Conservation (phyloP, 2,329 filamentous ascomycete genomes). For the Parascedosporium putredinis region DNA sequence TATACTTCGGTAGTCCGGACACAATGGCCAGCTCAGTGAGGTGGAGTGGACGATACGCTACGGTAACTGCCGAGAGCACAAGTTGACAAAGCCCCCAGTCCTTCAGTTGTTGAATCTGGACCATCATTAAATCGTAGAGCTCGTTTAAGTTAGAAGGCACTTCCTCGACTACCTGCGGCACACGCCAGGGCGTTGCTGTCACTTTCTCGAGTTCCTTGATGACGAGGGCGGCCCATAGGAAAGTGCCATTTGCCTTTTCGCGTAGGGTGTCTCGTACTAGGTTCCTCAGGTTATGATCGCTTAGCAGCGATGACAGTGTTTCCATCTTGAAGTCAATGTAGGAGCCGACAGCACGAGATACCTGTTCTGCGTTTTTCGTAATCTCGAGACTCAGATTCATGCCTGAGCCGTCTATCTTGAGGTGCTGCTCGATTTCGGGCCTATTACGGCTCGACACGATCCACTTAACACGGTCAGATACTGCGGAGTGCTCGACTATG, state of each 20-base stretch:
- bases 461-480: conserved; percentile 24
- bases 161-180: conserved; percentile 11
- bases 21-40: conserved; percentile 23
- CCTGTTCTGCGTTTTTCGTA: conserved; percentile 20
- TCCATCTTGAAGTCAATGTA: conserved; percentile 25
- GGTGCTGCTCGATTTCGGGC: conserved; percentile 21
- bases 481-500: conserved; percentile 16
- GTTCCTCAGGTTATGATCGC: background rate
- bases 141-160: conserved; percentile 24
- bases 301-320: conserved; percentile 13
- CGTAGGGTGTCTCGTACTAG: conserved; percentile 13
- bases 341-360: conserved; percentile 21
- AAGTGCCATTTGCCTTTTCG: conserved; percentile 25
- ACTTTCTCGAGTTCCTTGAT: conserved; percentile 5
- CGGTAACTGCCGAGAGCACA: conserved; percentile 21
- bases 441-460: conserved; percentile 33
- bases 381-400: conserved; percentile 14
- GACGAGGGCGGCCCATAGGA: conserved; percentile 25
- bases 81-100: conserved; percentile 20
- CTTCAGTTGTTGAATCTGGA: conserved; percentile 17
- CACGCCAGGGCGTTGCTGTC: conserved; percentile 7
- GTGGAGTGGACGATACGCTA: conserved; percentile 25
- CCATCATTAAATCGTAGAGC: conserved; percentile 29
- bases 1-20: conserved; percentile 10
- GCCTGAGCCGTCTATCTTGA: background rate